Evolutionary conservation across 257 asterid genomes (phyloP).

Genomic region (Paraleonurus japonicus): DNA sequence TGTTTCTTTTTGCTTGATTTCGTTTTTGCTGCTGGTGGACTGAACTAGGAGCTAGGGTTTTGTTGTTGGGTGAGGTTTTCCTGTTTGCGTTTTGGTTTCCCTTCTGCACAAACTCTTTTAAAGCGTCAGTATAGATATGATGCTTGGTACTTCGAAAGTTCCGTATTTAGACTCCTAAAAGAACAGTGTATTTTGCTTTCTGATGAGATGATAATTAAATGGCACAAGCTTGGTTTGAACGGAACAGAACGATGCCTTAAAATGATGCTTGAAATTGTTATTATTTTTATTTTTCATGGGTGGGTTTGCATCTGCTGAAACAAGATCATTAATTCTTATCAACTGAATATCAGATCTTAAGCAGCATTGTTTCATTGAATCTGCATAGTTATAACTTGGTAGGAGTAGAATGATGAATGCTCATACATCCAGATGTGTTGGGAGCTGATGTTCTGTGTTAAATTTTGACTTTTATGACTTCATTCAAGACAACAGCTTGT

Average conservation of each 20-base stretch:
- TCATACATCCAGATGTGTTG: background rate
- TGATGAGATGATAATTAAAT: background rate
- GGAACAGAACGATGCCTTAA: background rate
- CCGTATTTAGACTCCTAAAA: background rate
- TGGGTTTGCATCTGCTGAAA: background rate
- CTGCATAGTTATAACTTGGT: background rate
- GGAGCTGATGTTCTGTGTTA: background rate
- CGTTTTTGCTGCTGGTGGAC: background rate
- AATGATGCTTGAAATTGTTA: background rate
- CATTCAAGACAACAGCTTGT: background rate
- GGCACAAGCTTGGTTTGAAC: background rate
- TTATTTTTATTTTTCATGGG: background rate
- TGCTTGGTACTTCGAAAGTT: background rate
- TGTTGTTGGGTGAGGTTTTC: slow-evolving; percentile 3
- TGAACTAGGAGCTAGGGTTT: slow-evolving; percentile 31
- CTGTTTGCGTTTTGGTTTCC: background rate
- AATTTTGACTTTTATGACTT: background rate
- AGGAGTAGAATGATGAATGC: background rate
- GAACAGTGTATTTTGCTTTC: background rate
- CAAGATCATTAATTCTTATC: background rate
- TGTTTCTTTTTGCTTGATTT: background rate
- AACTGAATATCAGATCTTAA: background rate
- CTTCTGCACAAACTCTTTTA: background rate
- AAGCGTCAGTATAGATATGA: background rate
- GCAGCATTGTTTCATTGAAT: background rate